A percentile compares a stretch with the other conserved stretches of the same genome.
These are phyloP conservation scores for Rhytidiadelphus loreus DNA, from an alignment of 225 moss, liverwort and hornwort species.

Conservation along the genomic window DNA sequence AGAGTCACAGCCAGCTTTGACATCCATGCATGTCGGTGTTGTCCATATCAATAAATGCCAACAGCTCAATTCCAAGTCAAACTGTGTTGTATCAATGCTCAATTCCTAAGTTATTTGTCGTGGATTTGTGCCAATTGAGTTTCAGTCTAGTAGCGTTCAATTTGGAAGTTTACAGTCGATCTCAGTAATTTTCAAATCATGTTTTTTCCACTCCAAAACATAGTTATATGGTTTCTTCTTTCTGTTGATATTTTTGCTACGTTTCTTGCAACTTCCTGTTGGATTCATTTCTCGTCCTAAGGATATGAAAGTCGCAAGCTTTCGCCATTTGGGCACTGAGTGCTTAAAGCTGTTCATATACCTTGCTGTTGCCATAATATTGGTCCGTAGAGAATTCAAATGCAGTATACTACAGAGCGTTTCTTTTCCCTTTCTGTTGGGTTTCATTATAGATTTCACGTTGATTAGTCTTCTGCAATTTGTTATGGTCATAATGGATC, in stretches of 20 bases:
- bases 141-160: neutral
- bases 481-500: neutral
- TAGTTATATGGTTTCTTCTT: neutral
- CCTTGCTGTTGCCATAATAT: neutral
- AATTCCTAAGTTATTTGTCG: neutral
- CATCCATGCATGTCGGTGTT: neutral
- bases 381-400: neutral
- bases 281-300: neutral
- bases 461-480: neutral
- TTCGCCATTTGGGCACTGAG: no score
- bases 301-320: neutral
- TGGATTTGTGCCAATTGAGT: neutral
- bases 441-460: no score
- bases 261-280: neutral
- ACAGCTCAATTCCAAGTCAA: neutral
- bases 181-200: no score
- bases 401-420: neutral
- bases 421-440: no score
- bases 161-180: no score
- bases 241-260: neutral
- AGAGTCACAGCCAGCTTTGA: neutral
- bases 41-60: slow-evolving; percentile 1
- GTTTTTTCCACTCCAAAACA: neutral
- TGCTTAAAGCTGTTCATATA: neutral
- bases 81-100: neutral